A percentile compares a stretch with the other conserved stretches of the same genome.
Evolutionary conservation across 495 filamentous ascomycete genomes (phyloP).

Genomic region (Neurospora sp.): DNA sequence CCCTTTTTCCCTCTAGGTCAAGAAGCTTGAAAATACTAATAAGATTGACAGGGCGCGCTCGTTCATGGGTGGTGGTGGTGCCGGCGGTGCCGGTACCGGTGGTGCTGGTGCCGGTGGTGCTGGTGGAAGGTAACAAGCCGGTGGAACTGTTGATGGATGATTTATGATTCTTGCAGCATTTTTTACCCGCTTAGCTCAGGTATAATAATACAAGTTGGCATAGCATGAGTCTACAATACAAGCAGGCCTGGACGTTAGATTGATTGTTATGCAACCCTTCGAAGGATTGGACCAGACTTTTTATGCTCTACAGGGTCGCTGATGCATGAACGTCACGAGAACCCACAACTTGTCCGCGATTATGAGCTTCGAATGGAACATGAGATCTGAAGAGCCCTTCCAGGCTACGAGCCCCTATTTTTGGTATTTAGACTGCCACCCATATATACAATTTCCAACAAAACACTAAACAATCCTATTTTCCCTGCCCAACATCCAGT

Average conservation of each 20-base stretch:
- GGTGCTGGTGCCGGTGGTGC: slow-evolving; percentile 24
- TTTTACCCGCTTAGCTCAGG: not conserved
- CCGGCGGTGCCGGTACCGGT: slow-evolving; percentile 28
- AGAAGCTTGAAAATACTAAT: not conserved
- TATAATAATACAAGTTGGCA: not conserved
- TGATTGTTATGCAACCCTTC: not conserved
- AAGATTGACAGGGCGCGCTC: slow-evolving; percentile 52
- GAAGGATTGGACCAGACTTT: not conserved
- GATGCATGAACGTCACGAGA: not conserved
- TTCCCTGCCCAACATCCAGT: not conserved
- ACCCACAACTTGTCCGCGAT: not conserved
- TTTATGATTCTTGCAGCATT: not conserved
- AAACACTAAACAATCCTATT: not conserved
- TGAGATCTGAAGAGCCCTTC: not conserved
- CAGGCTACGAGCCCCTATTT: not conserved
- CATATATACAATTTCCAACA: not conserved
- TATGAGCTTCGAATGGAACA: not conserved
- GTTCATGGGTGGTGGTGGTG: slow-evolving; percentile 57
- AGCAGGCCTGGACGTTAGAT: not conserved
- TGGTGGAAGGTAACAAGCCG: not conserved
- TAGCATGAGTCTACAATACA: not conserved
- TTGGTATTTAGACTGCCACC: not conserved
- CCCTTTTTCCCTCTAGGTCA: not conserved
- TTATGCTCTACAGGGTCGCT: not conserved
- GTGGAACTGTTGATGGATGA: not conserved